Evolutionary conservation across 345 rosid species (phyloP).

Genomic region (Noccaea caerulescens): DNA sequence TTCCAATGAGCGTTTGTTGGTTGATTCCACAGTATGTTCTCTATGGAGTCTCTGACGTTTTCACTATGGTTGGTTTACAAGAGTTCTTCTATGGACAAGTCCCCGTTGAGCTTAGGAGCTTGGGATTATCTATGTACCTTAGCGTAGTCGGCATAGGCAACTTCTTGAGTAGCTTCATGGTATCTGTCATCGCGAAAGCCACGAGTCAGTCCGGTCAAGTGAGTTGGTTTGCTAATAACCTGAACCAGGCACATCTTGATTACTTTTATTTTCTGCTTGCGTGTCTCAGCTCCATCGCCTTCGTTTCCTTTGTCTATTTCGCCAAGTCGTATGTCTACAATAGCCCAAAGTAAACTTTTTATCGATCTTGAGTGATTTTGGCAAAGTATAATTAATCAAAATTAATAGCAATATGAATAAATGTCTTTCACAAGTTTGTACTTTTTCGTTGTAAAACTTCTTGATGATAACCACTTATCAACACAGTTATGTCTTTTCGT

Average conservation of each 20-base stretch:
- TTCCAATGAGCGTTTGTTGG: constrained; percentile 50
- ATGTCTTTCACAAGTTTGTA: too few species aligned
- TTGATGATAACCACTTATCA: too few species aligned
- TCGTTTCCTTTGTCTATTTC: constrained; percentile 26
- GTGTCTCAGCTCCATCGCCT: constrained; percentile 33
- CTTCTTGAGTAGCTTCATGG: constrained; percentile 44
- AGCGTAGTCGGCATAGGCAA: constrained; percentile 46
- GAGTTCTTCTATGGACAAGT: constrained; percentile 50
- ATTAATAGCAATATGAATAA: too few species aligned
- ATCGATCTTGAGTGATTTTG: not conserved
- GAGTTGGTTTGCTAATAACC: constrained; percentile 44
- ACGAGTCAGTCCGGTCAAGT: constrained; percentile 34
- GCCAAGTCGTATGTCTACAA: constrained; percentile 41
- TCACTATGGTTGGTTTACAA: constrained; percentile 46
- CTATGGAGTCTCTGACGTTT: constrained; percentile 41
- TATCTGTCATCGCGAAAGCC: constrained; percentile 38
- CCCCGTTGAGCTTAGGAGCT: constrained; percentile 41
- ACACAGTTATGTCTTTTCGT: too few species aligned
- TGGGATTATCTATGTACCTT: constrained; percentile 42
- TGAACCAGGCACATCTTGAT: constrained; percentile 46
- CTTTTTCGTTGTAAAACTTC: too few species aligned
- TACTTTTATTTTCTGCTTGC: constrained; percentile 51
- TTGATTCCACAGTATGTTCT: constrained; percentile 45
- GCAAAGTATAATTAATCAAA: too few species aligned
- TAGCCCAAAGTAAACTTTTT: constrained; percentile 8